A percentile compares a stretch with the other conserved stretches of the same genome.
phyloP scores from a whole-genome alignment of 805 yeast genomes.

The Candida parachauliodes region DNA sequence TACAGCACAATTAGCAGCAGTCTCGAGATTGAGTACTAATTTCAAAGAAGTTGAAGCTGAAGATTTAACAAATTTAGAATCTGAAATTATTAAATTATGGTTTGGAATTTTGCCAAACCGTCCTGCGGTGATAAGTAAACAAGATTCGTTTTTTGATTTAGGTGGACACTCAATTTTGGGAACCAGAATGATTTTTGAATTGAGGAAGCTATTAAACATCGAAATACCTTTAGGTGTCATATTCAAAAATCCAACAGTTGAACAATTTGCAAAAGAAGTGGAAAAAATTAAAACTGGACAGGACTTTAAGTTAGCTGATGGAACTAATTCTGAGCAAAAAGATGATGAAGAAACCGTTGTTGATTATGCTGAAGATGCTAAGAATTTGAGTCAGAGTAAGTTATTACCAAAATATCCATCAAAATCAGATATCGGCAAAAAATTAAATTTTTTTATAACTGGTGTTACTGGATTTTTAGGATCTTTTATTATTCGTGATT shows the following conservation, averaged over 20 bases:
- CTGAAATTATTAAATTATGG: constrained; percentile 79
- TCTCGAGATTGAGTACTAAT: constrained; percentile 44
- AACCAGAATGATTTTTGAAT: constrained; percentile 92
- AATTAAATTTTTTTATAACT: constrained; percentile 73
- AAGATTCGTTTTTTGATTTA: constrained; percentile 91
- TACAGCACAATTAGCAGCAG: constrained; percentile 75
- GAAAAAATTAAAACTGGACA: constrained; percentile 44
- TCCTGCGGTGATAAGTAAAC: constrained; percentile 72
- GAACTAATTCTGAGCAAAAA: constrained; percentile 10
- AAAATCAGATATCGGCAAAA: constrained; percentile 29
- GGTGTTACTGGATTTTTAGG: constrained; percentile 98
- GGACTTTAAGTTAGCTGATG: constrained; percentile 39
- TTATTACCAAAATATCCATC: constrained; percentile 47
- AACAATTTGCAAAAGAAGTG: constrained; percentile 71
- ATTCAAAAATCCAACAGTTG: constrained; percentile 84
- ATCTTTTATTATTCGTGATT: constrained; percentile 76
- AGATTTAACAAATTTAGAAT: constrained; percentile 59
- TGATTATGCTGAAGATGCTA: constrained; percentile 76
- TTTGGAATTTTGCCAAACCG: constrained; percentile 75
- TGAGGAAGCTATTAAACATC: constrained; percentile 71
- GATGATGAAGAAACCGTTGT: constrained; percentile 27
- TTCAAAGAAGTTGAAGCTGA: constrained; percentile 40
- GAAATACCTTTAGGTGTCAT: constrained; percentile 88
- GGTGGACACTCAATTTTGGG: constrained; percentile 99
- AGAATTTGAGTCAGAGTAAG: constrained; percentile 37